Evolutionary conservation across 2,329 filamentous ascomycete species (phyloP), one percentile per base, ranked within the genome.

Genomic region (Lojkania enalia): DNA sequence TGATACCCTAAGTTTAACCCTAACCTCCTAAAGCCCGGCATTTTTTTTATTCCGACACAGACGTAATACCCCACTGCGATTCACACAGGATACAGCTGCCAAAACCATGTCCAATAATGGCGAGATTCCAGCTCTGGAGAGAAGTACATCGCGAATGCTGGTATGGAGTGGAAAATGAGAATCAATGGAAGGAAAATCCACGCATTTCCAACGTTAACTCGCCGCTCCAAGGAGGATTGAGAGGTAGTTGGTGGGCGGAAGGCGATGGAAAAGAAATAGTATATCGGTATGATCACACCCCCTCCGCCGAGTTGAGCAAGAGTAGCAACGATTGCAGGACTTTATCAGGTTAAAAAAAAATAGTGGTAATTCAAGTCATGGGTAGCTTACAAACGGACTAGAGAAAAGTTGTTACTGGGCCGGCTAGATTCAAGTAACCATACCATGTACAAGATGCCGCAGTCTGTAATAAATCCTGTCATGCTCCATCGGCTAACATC

Each of bases 41-140:
- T 15, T 15, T 3, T 20, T 32, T 4, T 21, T 21, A 5, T 5
- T 15, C 18, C 15, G 21, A 36, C 14, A 2, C 7, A n/a, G 20
- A 30, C n/a, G 18, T 44, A 46, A 29, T 51, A 52, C 2, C 29
- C 27, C 3, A 52, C 6, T n/a, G 38, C 21, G 3, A 54, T 45
- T 5, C 51, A 41, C 4, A 49, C 40, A 3, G 43, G 35, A 21
- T 46, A 54, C 1, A 54, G 39, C 33, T 54, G 51, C 51, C 51
- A 54, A 12, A 47, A 37, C 51, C 51, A 54, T 1, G 46, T 46
- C 51, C 51, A 54, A 25, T 43, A 52, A 35, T 54, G 51, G 7
- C 49, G 38, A 1, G 16, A 21, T 25, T 52, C 41, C 5, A 48
- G 30, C 2, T n/a, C 41, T 3, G 48, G 31, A 6, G 47, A 36